Base-by-base conservation (phyloP, 1,139 yeast genomes). In the Casaregolazyma suthepensis region DNA sequence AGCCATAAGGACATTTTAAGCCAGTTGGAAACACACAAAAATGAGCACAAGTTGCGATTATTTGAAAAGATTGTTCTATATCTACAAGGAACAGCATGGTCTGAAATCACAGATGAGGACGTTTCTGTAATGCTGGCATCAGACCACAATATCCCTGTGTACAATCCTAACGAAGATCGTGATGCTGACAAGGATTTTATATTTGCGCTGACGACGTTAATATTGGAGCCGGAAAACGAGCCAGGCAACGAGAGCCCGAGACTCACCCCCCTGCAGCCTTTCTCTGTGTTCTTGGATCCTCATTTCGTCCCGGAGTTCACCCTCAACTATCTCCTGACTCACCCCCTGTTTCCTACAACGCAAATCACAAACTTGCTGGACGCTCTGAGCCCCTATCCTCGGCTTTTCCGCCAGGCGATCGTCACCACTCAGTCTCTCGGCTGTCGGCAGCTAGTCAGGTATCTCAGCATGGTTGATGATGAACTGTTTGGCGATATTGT, bases 391-490 rank as follows among this genome's bases (percentile, higher is more conserved):
- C 59, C 71, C 2, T 75, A 79, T 57, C 82, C 87, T 43, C 78
- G 86, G 52, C 75, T 90, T 55, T 77, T 86, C 66, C 82, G 89
- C 68, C 96, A 87, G 66, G 93, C 95, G 0, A 78, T 89, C 51
- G 86, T 83, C 13, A 83, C 93, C 0, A 85, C 94, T 59, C 87
- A 89, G 2, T 81, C 83, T 56, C 71, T 90, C 45, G 77, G 85
- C 4, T 75, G 87, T 51, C 67, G 69, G 4, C 95, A 87, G 56
- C 74, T 90, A 29, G 71, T 87, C 45, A 66, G 71, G 5, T 89
- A 86, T 56, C 73, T 89, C 48, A 68, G 73, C 5, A 52, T 54
- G 15, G 79, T 79, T 20, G 81, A 80, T 59, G 80, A 79, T 51
- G 88, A 83, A 43, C 79, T 86, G 38, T 83, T 88, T 63, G 74